Base-by-base conservation (phyloP, 2,329 filamentous ascomycete genomes). In the Huntiella abstrusa region DNA sequence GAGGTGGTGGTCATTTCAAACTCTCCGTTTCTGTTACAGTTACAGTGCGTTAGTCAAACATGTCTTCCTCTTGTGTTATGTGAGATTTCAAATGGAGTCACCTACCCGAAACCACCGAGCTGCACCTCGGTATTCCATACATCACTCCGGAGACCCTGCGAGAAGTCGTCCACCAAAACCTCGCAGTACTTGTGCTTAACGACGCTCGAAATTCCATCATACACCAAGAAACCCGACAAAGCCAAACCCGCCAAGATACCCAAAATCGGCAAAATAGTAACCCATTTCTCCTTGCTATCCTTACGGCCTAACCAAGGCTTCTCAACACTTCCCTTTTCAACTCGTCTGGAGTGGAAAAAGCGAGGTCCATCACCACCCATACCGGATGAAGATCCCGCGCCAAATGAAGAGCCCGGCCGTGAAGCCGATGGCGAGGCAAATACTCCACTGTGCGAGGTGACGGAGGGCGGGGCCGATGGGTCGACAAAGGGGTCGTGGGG, bases 221-320 rank as follows among this genome's bases (percentile, higher is more conserved):
- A 91, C 41, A 91, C 66, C 39, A 91, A 62, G 55, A 87, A 73
- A 1, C 69, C 83, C 1, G 79, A 73, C 36, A 87, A 63, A 2
- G 59, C 71, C 33, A 88, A 58, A 11, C 84, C 84, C 11, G 86
- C 51, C 3, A 77, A 41, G 43, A 91, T 73, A 41, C 83, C 83
- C 17, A 84, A 58, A 37, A 86, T 57, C 2, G 83, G 83, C 48
- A 92, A 71, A 52, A 88, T 85, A 2, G 79, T 86, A 6, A 84
- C 77, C 83, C 83, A 91, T 64, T 85, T 91, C 67, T 88, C 81
- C 59, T 77, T 80, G 10, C 80, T 77, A 53, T 87, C 79, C 48
- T 67, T 75, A 57, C 77, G 78, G n/a, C 71, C 62, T 35, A 80
- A 62, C 84, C 84, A 91, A 10, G 83, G 80, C 62, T 83, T 80